phyloP scores from a whole-genome alignment of 129 eudicot species.

The Flaveria linearis region DNA sequence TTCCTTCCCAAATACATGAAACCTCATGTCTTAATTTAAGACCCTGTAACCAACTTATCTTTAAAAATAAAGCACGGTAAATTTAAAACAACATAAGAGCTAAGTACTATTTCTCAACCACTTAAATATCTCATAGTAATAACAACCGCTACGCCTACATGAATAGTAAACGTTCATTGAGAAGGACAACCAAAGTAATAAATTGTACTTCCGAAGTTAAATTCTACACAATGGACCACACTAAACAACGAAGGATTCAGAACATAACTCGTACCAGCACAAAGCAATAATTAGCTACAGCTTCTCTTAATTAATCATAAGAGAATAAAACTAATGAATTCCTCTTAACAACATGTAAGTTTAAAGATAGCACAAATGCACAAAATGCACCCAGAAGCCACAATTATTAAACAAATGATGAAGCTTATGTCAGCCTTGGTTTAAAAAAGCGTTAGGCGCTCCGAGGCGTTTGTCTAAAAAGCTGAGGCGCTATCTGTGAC shows the following conservation, averaged over 20 bases:
- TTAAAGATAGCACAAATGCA: neutral
- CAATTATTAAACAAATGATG: too few species aligned
- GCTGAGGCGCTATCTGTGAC: too few species aligned
- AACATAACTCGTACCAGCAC: neutral
- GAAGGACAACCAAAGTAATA: constrained; percentile 3
- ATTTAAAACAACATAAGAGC: neutral
- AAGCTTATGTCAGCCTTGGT: neutral
- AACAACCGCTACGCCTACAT: constrained; percentile 2
- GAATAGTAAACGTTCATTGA: neutral
- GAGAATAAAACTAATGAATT: neutral
- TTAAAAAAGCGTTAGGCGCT: too few species aligned
- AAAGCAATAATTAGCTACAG: neutral
- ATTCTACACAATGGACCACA: neutral
- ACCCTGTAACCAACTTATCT: neutral
- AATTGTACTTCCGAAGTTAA: neutral
- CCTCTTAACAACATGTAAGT: neutral
- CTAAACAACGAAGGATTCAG: neutral
- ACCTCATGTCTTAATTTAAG: neutral
- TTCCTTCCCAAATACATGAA: neutral
- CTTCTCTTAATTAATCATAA: neutral
- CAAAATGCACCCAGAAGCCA: too few species aligned
- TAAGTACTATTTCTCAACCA: constrained; percentile 1
- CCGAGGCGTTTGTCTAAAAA: too few species aligned
- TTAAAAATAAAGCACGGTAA: neutral
- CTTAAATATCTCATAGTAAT: constrained; percentile 6